phyloP scores from a whole-genome alignment of 2,329 filamentous ascomycete species.

The Fusarium protoensiforme region DNA sequence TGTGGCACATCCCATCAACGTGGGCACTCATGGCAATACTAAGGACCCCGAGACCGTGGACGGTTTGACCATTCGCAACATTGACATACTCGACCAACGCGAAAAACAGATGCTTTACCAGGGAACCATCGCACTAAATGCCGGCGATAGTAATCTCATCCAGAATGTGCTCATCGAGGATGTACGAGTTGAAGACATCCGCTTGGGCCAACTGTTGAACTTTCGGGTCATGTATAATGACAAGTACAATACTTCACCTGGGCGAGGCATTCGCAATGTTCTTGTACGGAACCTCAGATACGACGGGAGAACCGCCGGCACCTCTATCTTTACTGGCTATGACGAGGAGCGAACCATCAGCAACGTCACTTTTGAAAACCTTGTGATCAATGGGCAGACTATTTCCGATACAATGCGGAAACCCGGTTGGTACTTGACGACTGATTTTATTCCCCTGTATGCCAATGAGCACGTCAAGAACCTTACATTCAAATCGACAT shows the following conservation, averaged over 20 bases:
- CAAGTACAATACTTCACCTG: not conserved
- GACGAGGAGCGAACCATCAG: not conserved
- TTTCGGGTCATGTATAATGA: not conserved
- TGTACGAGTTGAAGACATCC: conserved; percentile 17
- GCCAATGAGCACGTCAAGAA: conserved; percentile 11
- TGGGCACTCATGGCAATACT: not conserved
- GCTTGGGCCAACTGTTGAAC: not conserved
- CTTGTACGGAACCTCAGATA: not conserved
- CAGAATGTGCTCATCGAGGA: conserved; percentile 43
- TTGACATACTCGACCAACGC: conserved; percentile 51
- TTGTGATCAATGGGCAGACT: not conserved
- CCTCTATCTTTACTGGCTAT: not conserved
- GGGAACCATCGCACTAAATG: conserved; percentile 49
- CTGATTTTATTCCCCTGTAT: conserved; percentile 26
- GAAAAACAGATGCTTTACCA: conserved; percentile 51
- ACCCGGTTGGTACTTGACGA: conserved; percentile 25
- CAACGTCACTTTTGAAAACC: not conserved
- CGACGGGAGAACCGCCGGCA: not conserved
- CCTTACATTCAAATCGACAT: not conserved
- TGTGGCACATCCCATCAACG: not conserved
- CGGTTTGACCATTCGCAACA: conserved; percentile 45
- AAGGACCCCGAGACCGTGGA: not conserved
- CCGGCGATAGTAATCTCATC: conserved; percentile 47
- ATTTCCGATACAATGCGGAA: conserved; percentile 15
- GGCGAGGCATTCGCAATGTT: not conserved